Conservation (phyloP, 805 yeast species). For the Candida cerambycidarum region DNA sequence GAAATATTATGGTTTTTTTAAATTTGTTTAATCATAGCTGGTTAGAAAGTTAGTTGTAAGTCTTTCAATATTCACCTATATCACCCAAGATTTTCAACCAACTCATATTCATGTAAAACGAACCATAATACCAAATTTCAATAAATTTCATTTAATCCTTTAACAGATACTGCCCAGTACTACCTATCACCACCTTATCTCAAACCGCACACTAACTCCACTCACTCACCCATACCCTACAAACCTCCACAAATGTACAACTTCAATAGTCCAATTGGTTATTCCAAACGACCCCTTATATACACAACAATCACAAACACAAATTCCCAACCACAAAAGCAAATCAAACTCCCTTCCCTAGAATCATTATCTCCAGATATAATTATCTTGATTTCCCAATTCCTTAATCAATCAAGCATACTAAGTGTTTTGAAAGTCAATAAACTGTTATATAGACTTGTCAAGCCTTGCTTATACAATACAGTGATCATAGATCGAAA, state of each 20-base stretch:
- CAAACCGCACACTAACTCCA: background rate
- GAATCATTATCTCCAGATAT: slow-evolving; percentile 36
- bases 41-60: background rate
- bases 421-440: slow-evolving; percentile 30
- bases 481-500: slow-evolving; percentile 38
- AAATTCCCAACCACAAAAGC: background rate
- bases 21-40: no score
- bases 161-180: background rate
- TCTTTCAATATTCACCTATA: background rate
- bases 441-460: slow-evolving; percentile 27
- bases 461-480: slow-evolving; percentile 38
- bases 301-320: background rate
- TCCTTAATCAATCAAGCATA: slow-evolving; percentile 40
- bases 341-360: background rate
- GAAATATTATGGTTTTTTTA: background rate
- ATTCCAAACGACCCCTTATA: slow-evolving; percentile 22
- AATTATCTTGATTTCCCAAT: slow-evolving; percentile 28
- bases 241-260: slow-evolving; percentile 4
- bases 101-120: background rate
- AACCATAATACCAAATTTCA: background rate
- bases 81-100: background rate
- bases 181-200: no score
- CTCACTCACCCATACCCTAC: background rate
- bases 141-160: background rate
- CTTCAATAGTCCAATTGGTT: slow-evolving; percentile 19